phyloP scores from a whole-genome alignment of 2,329 filamentous ascomycete species.

The Blumeria graminis region DNA sequence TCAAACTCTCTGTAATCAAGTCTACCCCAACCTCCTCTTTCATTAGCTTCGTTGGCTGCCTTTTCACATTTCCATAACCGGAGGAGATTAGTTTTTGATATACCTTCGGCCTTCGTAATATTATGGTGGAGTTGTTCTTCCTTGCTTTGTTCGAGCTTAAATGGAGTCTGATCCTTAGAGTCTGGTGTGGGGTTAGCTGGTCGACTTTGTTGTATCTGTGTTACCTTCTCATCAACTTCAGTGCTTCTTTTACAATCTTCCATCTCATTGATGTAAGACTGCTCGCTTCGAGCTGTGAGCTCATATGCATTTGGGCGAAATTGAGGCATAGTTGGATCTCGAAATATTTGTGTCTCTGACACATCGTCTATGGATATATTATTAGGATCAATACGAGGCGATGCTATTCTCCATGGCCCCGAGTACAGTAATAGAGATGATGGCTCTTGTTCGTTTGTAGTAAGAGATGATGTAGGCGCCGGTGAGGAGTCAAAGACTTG shows the following conservation, averaged over 20 bases:
- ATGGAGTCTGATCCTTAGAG: background rate
- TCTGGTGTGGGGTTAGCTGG: background rate
- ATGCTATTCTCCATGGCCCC: too few relatives aligned
- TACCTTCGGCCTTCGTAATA: background rate
- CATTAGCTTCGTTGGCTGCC: conserved; percentile 29
- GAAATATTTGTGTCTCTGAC: conserved; percentile 4
- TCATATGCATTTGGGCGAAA: conserved; percentile 30
- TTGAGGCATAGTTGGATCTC: conserved; percentile 42
- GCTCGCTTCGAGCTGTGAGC: background rate
- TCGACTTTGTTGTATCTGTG: background rate
- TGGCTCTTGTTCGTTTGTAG: too few relatives aligned
- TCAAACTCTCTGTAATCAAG: conserved; percentile 64
- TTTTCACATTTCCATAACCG: conserved; percentile 9
- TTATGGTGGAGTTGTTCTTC: background rate
- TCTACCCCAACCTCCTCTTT: conserved; percentile 56
- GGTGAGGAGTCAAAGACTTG: too few relatives aligned
- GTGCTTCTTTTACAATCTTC: background rate
- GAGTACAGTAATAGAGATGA: too few relatives aligned
- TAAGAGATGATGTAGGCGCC: too few relatives aligned
- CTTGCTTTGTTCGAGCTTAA: background rate
- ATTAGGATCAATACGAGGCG: too few relatives aligned
- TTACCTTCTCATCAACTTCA: background rate
- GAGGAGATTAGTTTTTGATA: conserved; percentile 5
- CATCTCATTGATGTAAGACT: background rate
- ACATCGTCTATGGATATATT: background rate